Conservation (phyloP, 1,284 basidiomycete species). For the Naganishia liquefaciens region DNA sequence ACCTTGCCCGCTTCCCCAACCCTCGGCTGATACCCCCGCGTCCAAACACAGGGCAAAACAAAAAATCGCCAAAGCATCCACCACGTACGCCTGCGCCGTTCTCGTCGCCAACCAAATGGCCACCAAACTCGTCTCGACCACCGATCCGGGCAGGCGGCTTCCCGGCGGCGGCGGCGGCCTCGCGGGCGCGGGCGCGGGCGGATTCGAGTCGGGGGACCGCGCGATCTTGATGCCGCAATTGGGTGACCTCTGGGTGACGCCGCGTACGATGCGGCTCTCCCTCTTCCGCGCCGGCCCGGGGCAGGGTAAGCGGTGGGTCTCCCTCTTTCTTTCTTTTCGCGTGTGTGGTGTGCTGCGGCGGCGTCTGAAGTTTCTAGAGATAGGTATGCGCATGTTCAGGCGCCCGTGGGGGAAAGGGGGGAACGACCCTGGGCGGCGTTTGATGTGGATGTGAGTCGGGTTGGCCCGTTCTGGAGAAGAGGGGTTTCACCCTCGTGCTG, state of each 20-base stretch:
- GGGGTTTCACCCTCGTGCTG: background rate
- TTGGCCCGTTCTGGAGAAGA: background rate
- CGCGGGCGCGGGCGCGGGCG: no score
- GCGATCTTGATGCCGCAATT: constrained; percentile 52
- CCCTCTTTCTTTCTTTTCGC: background rate
- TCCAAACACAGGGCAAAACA: constrained; percentile 44
- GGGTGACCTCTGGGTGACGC: constrained; percentile 51
- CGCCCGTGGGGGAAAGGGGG: constrained; percentile 26
- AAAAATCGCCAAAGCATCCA: constrained; percentile 43
- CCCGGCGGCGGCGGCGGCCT: no score
- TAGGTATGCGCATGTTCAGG: constrained; percentile 28
- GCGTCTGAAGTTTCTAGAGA: background rate
- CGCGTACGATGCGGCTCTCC: constrained; percentile 45
- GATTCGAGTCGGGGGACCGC: no score
- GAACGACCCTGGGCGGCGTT: constrained; percentile 26
- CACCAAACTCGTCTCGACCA: constrained; percentile 51
- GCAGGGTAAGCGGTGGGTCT: constrained; percentile 45
- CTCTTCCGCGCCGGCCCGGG: constrained; percentile 46
- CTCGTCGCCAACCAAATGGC: constrained; percentile 51
- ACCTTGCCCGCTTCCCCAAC: no score
- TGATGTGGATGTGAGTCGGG: constrained; percentile 27
- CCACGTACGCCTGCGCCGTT: constrained; percentile 28
- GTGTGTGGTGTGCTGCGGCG: background rate
- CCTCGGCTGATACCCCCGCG: no score
- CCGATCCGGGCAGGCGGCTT: constrained; percentile 51